A percentile compares a stretch with the other conserved stretches of the same genome.
These are phyloP conservation scores for Coemansia sp. DNA, from an alignment of 192 early-diverging fungal species.

Conservation along the genomic window DNA sequence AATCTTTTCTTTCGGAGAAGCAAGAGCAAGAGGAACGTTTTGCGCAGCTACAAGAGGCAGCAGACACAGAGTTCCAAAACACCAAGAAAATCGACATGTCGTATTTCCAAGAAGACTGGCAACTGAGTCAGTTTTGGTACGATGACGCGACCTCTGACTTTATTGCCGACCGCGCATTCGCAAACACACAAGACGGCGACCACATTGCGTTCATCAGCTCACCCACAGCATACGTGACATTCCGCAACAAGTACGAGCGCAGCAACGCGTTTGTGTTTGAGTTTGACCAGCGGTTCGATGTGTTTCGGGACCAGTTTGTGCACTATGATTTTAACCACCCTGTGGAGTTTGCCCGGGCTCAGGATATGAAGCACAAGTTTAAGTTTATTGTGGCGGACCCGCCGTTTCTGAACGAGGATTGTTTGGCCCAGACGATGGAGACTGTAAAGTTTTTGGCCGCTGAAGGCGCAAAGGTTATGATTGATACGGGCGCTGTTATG, in stretches of 20 bases:
- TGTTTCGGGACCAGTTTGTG: conserved; percentile 68
- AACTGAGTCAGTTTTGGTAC: conserved; percentile 65
- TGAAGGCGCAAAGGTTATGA: conserved; percentile 31
- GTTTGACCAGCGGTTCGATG: conserved; percentile 69
- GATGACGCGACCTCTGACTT: conserved; percentile 53
- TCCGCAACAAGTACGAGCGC: conserved; percentile 30
- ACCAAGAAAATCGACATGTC: conserved; percentile 58
- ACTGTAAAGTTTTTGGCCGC: conserved; percentile 59
- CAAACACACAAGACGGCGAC: conserved; percentile 40
- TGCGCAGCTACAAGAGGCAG: conserved; percentile 58
- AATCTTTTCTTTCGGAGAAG: conserved; percentile 68
- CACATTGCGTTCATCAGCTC: conserved; percentile 51
- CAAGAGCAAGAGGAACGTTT: conserved; percentile 63
- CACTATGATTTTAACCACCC: conserved; percentile 77
- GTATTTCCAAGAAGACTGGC: conserved; percentile 80
- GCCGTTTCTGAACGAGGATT: conserved; percentile 77
- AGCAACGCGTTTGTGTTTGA: conserved; percentile 66
- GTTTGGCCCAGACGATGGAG: conserved; percentile 65
- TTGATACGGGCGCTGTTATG: conserved; percentile 60
- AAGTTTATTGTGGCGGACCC: conserved; percentile 78
- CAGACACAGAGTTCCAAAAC: conserved; percentile 52
- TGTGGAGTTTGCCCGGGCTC: conserved; percentile 47
- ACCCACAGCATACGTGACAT: conserved; percentile 44
- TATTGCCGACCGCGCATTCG: conserved; percentile 54
- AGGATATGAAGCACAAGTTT: conserved; percentile 54